A percentile compares a stretch with the other conserved stretches of the same genome.
These are phyloP conservation scores for Skeletonema menzelii DNA, from an alignment of 108 stramenopile species.

Conservation along the genomic window DNA sequence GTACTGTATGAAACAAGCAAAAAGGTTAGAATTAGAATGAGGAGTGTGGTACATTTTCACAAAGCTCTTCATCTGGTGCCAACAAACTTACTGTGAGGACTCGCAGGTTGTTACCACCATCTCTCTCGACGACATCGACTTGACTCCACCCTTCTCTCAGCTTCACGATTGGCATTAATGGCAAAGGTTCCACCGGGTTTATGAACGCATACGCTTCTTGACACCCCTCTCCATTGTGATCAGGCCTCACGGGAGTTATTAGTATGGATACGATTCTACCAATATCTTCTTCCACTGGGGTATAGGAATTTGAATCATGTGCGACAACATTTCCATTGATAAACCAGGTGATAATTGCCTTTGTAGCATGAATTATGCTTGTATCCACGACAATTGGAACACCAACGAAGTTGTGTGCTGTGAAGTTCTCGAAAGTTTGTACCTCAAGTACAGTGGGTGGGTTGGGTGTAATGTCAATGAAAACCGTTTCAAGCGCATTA, in stretches of 20 bases:
- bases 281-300: slow-evolving; percentile 22
- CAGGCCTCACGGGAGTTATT: slow-evolving; percentile 36
- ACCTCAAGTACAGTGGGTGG: slow-evolving; percentile 59
- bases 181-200: slow-evolving; percentile 22
- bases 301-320: slow-evolving; percentile 26
- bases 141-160: slow-evolving; percentile 35
- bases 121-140: not conserved
- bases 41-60: not conserved
- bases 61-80: not conserved
- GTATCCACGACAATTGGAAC: slow-evolving; percentile 61
- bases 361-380: slow-evolving; percentile 42
- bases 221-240: slow-evolving; percentile 32
- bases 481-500: slow-evolving; percentile 7
- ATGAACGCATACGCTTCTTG: slow-evolving; percentile 36
- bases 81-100: slow-evolving; percentile 26
- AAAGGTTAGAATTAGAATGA: not conserved
- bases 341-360: slow-evolving; percentile 65
- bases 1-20: slow-evolving; percentile 30
- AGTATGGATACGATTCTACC: slow-evolving; percentile 32
- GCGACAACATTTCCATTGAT: slow-evolving; percentile 29
- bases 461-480: slow-evolving; percentile 23
- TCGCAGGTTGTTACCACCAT: slow-evolving; percentile 13
- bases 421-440: slow-evolving; percentile 66
- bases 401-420: slow-evolving; percentile 44
- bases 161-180: slow-evolving; percentile 41